These are phyloP conservation scores for Pseudogymnoascus sp. DNA, from an alignment of 2,329 filamentous ascomycete species.

Conservation along the genomic window DNA sequence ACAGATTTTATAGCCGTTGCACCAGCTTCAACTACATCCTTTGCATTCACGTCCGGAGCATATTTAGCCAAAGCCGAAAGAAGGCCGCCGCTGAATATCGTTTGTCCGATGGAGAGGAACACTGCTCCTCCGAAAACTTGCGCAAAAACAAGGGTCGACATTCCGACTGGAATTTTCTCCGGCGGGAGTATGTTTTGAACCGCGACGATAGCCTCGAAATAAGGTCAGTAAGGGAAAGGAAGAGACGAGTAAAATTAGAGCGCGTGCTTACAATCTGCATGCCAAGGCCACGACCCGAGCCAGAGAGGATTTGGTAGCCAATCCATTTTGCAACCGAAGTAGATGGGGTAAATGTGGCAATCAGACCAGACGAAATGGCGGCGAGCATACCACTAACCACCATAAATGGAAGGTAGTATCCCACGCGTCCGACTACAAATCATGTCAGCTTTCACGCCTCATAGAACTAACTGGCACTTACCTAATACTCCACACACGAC, in stretches of 20 bases:
- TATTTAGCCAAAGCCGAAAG: slow-evolving; percentile 26
- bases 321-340: slow-evolving; percentile 20
- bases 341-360: slow-evolving; percentile 25
- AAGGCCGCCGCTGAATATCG: slow-evolving; percentile 24
- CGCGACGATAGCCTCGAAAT: slow-evolving; percentile 25
- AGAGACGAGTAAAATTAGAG: slow-evolving; percentile 12
- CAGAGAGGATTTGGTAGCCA: slow-evolving; percentile 24
- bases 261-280: slow-evolving; percentile 21
- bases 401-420: slow-evolving; percentile 31
- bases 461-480: slow-evolving; percentile 19
- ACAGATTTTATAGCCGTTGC: slow-evolving; percentile 33
- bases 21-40: slow-evolving; percentile 33
- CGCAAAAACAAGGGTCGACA: slow-evolving; percentile 30
- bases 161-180: slow-evolving; percentile 26
- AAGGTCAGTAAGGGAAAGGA: slow-evolving; percentile 5
- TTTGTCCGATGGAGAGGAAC: slow-evolving; percentile 26
- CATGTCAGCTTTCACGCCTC: slow-evolving; percentile 12
- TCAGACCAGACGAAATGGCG: slow-evolving; percentile 28
- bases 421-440: slow-evolving; percentile 24
- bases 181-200: slow-evolving; percentile 27
- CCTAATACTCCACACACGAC: slow-evolving; percentile 19
- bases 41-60: slow-evolving; percentile 28
- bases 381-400: slow-evolving; percentile 25
- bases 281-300: slow-evolving; percentile 20
- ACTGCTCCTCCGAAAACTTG: slow-evolving; percentile 28